Conservation (phyloP, 2,329 filamentous ascomycete species). For the Verticillium longisporum region DNA sequence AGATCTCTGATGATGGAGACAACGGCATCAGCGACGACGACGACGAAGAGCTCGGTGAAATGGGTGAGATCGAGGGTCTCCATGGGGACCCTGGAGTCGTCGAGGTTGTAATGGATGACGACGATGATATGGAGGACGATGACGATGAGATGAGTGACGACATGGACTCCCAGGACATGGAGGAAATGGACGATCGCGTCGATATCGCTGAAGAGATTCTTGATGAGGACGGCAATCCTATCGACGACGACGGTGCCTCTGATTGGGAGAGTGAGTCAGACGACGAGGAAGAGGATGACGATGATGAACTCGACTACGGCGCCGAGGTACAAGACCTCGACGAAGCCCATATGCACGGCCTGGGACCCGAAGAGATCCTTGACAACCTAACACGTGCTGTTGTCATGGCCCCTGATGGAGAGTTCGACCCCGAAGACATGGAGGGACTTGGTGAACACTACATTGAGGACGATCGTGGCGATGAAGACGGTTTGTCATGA, state of each 20-base stretch:
- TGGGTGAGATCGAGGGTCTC: constrained; percentile 77
- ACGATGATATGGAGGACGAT: constrained; percentile 57
- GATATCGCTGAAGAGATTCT: constrained; percentile 46
- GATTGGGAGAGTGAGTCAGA: constrained; percentile 56
- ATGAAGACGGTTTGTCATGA: constrained; percentile 46
- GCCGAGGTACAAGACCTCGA: constrained; percentile 46
- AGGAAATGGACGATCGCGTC: constrained; percentile 45
- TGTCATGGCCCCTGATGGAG: constrained; percentile 39
- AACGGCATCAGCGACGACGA: constrained; percentile 80
- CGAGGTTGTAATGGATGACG: constrained; percentile 73
- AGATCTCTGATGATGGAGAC: constrained; percentile 69
- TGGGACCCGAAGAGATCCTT: constrained; percentile 38
- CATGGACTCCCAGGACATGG: constrained; percentile 41
- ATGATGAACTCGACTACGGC: constrained; percentile 48
- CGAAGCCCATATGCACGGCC: constrained; percentile 37
- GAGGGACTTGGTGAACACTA: constrained; percentile 46
- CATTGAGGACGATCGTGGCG: constrained; percentile 43
- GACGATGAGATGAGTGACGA: constrained; percentile 51
- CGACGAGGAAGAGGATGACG: constrained; percentile 46
- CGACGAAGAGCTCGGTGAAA: constrained; percentile 74
- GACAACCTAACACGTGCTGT: constrained; percentile 46
- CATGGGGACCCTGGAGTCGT: constrained; percentile 56
- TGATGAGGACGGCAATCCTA: constrained; percentile 54
- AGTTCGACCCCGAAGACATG: constrained; percentile 47
- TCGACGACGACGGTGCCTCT: constrained; percentile 53